Percentiles rank a stretch among this genome's conserved stretches.
Conservation (phyloP, 495 filamentous ascomycete species). For the Penicillium bialowiezense region DNA sequence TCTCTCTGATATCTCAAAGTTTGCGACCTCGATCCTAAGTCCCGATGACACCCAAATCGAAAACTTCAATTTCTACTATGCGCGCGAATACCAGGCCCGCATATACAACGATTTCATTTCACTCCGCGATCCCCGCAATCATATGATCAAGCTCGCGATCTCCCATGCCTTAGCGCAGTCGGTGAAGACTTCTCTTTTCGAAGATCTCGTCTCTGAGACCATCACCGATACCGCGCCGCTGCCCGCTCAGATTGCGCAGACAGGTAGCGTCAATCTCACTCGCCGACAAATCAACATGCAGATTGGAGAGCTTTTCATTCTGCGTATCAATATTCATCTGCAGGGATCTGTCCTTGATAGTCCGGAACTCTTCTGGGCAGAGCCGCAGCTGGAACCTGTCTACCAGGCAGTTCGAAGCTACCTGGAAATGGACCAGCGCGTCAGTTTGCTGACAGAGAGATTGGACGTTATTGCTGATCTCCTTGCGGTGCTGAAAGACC, state of each 20-base stretch:
- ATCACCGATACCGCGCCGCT: slow-evolving; percentile 87
- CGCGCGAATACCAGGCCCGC: slow-evolving; percentile 89
- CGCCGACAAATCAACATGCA: slow-evolving; percentile 94
- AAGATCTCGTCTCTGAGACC: slow-evolving; percentile 90
- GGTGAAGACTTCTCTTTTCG: slow-evolving; percentile 95
- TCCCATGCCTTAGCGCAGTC: slow-evolving; percentile 92
- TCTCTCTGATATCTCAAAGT: slow-evolving; percentile 91
- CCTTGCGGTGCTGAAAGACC: slow-evolving; percentile 91
- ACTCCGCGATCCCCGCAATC: slow-evolving; percentile 84
- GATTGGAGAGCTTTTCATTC: slow-evolving; percentile 95
- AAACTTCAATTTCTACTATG: slow-evolving; percentile 99
- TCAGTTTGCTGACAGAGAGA: slow-evolving; percentile 84
- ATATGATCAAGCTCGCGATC: slow-evolving; percentile 97
- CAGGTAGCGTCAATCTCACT: slow-evolving; percentile 82
- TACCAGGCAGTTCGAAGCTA: slow-evolving; percentile 94
- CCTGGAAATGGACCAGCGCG: slow-evolving; percentile 95
- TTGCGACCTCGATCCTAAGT: slow-evolving; percentile 84
- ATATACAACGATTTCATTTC: slow-evolving; percentile 99
- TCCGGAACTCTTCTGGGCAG: slow-evolving; percentile 96
- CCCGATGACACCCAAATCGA: slow-evolving; percentile 90
- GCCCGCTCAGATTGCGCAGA: slow-evolving; percentile 83
- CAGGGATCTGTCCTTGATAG: slow-evolving; percentile 97
- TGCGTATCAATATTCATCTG: slow-evolving; percentile 95
- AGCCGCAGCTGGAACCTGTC: slow-evolving; percentile 91
- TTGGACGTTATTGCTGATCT: slow-evolving; percentile 93